Conservation (phyloP, 176 grass and related monocot genomes). For the Avena insularis region DNA sequence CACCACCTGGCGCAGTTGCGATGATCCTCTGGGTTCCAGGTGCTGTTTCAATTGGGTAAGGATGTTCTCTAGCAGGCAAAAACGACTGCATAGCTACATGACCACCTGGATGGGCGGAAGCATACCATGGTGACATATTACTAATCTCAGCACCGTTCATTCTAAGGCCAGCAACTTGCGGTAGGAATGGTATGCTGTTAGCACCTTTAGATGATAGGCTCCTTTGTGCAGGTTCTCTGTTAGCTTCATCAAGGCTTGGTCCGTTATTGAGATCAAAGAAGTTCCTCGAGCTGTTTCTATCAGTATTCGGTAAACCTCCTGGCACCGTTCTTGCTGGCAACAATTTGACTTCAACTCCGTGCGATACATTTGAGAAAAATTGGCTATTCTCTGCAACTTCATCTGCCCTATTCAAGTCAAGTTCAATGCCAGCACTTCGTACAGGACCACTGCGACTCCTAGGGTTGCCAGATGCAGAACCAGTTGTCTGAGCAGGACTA, state of each 20-base stretch:
- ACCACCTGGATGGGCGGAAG: conserved; percentile 51
- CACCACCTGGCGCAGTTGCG: conserved; percentile 37
- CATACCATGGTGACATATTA: conserved; percentile 72
- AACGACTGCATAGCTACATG: conserved; percentile 67
- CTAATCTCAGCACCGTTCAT: conserved; percentile 58
- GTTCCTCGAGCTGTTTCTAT: conserved; percentile 54
- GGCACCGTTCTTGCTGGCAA: conserved; percentile 43
- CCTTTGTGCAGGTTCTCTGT: conserved; percentile 56
- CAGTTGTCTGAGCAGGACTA: conserved; percentile 57
- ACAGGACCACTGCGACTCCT: conserved; percentile 40
- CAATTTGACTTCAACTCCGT: conserved; percentile 59
- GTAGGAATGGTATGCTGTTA: conserved; percentile 55
- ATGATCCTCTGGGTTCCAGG: conserved; percentile 63
- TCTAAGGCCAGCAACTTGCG: conserved; percentile 57
- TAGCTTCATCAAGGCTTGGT: conserved; percentile 72
- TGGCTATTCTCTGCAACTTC: conserved; percentile 63
- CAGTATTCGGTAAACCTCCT: conserved; percentile 43
- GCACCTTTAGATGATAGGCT: conserved; percentile 46
- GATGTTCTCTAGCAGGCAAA: conserved; percentile 69
- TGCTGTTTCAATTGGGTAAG: conserved; percentile 58
- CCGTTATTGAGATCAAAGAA: conserved; percentile 92
- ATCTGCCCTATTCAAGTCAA: conserved; percentile 78
- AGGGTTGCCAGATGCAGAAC: conserved; percentile 51
- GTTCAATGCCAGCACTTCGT: conserved; percentile 58
- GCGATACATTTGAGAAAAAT: conserved; percentile 36